These are phyloP conservation scores for Gamarada debralockiae DNA, from an alignment of 495 filamentous ascomycete species.

Conservation along the genomic window DNA sequence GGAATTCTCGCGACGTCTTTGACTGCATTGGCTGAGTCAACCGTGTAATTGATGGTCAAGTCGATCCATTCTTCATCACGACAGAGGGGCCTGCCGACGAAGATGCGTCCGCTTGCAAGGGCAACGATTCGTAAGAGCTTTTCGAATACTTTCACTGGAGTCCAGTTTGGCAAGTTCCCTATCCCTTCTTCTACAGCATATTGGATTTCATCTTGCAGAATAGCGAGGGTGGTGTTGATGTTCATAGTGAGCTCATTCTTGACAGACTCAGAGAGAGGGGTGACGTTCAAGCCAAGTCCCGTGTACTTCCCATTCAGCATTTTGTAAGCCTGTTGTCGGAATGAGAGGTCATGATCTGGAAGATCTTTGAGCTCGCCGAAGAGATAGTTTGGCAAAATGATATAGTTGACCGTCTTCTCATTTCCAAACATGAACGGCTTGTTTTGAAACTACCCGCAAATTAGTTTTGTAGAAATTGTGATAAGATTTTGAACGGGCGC, in stretches of 20 bases:
- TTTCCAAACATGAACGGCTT: constrained; percentile 4
- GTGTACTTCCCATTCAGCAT: constrained; percentile 2
- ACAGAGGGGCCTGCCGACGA: constrained; percentile 50
- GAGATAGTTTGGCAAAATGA: constrained; percentile 1
- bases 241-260: constrained; percentile 6
- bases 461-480: too few species aligned
- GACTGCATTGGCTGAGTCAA: constrained; percentile 35
- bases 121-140: constrained; percentile 46
- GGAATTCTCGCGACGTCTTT: constrained; percentile 27
- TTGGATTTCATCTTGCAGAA: constrained; percentile 17
- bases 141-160: constrained; percentile 31
- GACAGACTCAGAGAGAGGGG: background rate
- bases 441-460: background rate
- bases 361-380: background rate
- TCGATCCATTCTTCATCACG: constrained; percentile 53
- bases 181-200: constrained; percentile 20
- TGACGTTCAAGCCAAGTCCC: background rate
- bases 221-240: constrained; percentile 3
- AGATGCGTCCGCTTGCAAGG: constrained; percentile 50
- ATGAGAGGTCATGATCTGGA: background rate
- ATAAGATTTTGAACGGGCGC: too few species aligned
- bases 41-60: constrained; percentile 53
- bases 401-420: background rate
- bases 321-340: background rate
- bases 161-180: constrained; percentile 29